These are phyloP conservation scores for Elsinoe necatrix DNA, from an alignment of 2,329 filamentous ascomycete genomes.

Conservation along the genomic window DNA sequence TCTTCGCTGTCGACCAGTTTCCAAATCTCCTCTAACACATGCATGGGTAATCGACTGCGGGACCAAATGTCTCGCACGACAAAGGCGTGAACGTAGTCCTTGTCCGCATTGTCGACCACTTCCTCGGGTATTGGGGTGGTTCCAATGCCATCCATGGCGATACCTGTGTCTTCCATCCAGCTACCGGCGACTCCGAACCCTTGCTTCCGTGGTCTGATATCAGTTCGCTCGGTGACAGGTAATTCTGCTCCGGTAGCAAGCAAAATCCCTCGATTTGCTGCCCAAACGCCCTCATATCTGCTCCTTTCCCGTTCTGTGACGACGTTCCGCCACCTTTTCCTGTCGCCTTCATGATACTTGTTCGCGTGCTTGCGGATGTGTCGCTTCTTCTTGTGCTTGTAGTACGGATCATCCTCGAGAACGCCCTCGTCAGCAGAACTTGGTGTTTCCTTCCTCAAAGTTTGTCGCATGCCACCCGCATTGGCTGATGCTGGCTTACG, in stretches of 20 bases:
- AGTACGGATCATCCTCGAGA: constrained; percentile 39
- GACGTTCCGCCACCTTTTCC: constrained; percentile 67
- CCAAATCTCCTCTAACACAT: constrained; percentile 69
- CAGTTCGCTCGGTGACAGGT: constrained; percentile 23
- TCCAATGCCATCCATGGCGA: constrained; percentile 17
- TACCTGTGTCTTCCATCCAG: constrained; percentile 13
- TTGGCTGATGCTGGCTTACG: constrained; percentile 28
- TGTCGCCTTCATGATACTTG: constrained; percentile 65
- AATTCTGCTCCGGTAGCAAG: constrained; percentile 16
- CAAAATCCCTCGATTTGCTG: constrained; percentile 61
- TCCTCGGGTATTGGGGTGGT: constrained; percentile 7
- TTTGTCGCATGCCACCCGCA: constrained; percentile 45
- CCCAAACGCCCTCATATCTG: constrained; percentile 77
- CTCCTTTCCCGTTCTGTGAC: constrained; percentile 66
- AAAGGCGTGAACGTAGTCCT: constrained; percentile 55
- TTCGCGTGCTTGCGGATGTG: constrained; percentile 53
- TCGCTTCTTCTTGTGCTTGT: constrained; percentile 50
- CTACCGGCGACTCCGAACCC: constrained; percentile 6
- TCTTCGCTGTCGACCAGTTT: constrained; percentile 57
- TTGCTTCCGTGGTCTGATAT: neutral
- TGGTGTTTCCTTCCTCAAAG: constrained; percentile 48
- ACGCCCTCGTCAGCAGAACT: constrained; percentile 27
- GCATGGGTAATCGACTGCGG: constrained; percentile 56
- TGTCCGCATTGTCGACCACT: constrained; percentile 16
- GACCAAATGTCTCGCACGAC: constrained; percentile 69